Conservation (phyloP, 306 rosid species). For the Cucurbita argyrosperma region DNA sequence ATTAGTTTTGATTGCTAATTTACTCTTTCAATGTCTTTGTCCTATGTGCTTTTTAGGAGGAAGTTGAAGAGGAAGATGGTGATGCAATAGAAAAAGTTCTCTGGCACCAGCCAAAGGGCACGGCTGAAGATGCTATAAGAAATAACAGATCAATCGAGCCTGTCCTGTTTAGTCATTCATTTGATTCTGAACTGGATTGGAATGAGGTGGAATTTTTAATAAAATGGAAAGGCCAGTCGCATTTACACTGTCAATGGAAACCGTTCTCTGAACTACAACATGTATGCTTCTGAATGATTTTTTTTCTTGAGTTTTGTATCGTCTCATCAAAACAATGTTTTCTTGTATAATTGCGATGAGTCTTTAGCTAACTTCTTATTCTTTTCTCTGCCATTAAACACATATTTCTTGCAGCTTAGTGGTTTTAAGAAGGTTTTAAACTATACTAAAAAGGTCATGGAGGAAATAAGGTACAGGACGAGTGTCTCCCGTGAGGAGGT, state of each 20-base stretch:
- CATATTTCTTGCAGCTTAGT: slow-evolving; percentile 63
- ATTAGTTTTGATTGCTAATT: neutral
- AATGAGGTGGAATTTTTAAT: slow-evolving; percentile 70
- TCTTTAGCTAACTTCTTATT: slow-evolving; percentile 5
- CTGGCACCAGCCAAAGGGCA: slow-evolving; percentile 97
- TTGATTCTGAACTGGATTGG: slow-evolving; percentile 80
- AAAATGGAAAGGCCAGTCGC: slow-evolving; percentile 99
- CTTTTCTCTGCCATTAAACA: slow-evolving; percentile 8
- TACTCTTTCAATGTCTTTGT: slow-evolving; percentile 1
- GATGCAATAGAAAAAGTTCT: slow-evolving; percentile 92
- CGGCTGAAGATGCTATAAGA: slow-evolving; percentile 69
- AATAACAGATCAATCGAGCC: slow-evolving; percentile 69
- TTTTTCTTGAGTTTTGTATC: slow-evolving; percentile 8
- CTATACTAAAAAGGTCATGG: slow-evolving; percentile 76
- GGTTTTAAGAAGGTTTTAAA: slow-evolving; percentile 96
- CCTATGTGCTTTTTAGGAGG: slow-evolving; percentile 45
- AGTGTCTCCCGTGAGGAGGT: slow-evolving; percentile 92
- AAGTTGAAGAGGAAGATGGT: slow-evolving; percentile 85
- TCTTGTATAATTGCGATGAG: neutral
- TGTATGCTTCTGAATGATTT: slow-evolving; percentile 29
- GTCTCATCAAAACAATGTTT: neutral
- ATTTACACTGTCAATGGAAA: slow-evolving; percentile 98
- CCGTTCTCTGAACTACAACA: slow-evolving; percentile 84
- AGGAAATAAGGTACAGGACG: slow-evolving; percentile 68
- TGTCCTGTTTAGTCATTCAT: slow-evolving; percentile 60